A percentile compares a stretch with the other conserved stretches of the same genome.
Conservation (phyloP, 2,329 filamentous ascomycete genomes). For the Conoideocrella luteorostrata region DNA sequence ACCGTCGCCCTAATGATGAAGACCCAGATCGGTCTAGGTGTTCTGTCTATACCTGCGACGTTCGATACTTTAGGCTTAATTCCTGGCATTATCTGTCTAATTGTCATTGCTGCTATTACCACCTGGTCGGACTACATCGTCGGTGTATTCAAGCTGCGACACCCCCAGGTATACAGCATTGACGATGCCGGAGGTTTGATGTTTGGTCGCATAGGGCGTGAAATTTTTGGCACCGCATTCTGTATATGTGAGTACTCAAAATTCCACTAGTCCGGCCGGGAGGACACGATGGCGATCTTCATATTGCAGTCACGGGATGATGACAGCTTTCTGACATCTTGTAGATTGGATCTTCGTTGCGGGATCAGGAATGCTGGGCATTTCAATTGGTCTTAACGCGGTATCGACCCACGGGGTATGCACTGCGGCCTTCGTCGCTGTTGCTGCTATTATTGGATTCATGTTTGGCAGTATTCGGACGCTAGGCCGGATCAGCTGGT, state of each 20-base stretch:
- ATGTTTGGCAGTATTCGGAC: constrained; percentile 21
- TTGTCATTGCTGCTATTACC: constrained; percentile 34
- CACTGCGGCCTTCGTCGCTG: constrained; percentile 21
- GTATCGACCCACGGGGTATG: constrained; percentile 23
- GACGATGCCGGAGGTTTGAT: constrained; percentile 44
- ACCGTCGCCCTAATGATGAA: constrained; percentile 40
- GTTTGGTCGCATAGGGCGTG: constrained; percentile 38
- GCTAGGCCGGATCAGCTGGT: constrained; percentile 18
- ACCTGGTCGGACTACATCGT: constrained; percentile 43
- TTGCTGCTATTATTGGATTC: constrained; percentile 21
- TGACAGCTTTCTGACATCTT: no score
- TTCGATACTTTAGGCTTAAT: constrained; percentile 40
- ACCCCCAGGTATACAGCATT: constrained; percentile 45
- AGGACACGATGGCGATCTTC: no score
- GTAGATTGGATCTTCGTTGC: constrained; percentile 15
- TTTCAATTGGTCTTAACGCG: constrained; percentile 29
- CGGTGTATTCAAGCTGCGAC: constrained; percentile 42
- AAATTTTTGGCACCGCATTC: constrained; percentile 30
- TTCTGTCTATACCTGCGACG: constrained; percentile 40
- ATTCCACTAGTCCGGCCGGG: no score
- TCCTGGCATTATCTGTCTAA: constrained; percentile 37
- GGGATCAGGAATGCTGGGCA: constrained; percentile 32
- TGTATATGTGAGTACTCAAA: constrained; percentile 29
- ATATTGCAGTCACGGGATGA: no score
- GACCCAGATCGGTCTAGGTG: constrained; percentile 37